Evolutionary conservation across 2,329 filamentous ascomycete species (phyloP).

Genomic region (Hypocreales sp.): DNA sequence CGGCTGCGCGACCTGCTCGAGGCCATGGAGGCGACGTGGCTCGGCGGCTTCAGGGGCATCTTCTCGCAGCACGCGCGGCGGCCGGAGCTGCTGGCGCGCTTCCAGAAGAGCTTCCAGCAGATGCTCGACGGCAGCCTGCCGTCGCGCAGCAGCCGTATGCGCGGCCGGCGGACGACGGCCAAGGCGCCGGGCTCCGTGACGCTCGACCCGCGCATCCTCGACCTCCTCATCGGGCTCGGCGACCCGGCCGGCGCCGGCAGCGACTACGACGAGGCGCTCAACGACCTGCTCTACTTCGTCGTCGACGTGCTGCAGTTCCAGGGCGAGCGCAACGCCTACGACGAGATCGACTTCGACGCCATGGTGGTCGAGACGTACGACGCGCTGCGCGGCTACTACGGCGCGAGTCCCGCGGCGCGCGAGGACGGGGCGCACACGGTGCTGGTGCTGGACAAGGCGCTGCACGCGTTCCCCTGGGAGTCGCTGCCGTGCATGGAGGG

Average conservation of each 20-base stretch:
- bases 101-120: conserved; percentile 62
- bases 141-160: conserved; percentile 53
- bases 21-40: conserved; percentile 85
- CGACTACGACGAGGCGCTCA: conserved; percentile 79
- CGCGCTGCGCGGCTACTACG: conserved; percentile 66
- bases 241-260: conserved; percentile 49
- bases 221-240: conserved; percentile 78
- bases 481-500: conserved; percentile 74
- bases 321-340: conserved; percentile 89
- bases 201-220: conserved; percentile 51
- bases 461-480: conserved; percentile 93
- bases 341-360: conserved; percentile 89
- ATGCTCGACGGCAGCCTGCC: conserved; percentile 76
- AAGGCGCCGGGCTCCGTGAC: conserved; percentile 23
- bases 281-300: conserved; percentile 87
- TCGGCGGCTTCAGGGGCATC: conserved; percentile 89
- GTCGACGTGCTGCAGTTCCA: conserved; percentile 95
- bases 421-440: conserved; percentile 54
- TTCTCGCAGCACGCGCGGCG: conserved; percentile 60
- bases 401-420: conserved; percentile 24
- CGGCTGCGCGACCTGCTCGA: conserved; percentile 64
- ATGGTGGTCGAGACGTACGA: conserved; percentile 84
- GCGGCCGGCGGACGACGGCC: conserved; percentile 35
- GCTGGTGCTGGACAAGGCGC: conserved; percentile 75
- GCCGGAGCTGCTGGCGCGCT: conserved; percentile 51